Evolutionary conservation across 2,329 filamentous ascomycete genomes (phyloP).

Genomic region (Colletotrichum godetiae): DNA sequence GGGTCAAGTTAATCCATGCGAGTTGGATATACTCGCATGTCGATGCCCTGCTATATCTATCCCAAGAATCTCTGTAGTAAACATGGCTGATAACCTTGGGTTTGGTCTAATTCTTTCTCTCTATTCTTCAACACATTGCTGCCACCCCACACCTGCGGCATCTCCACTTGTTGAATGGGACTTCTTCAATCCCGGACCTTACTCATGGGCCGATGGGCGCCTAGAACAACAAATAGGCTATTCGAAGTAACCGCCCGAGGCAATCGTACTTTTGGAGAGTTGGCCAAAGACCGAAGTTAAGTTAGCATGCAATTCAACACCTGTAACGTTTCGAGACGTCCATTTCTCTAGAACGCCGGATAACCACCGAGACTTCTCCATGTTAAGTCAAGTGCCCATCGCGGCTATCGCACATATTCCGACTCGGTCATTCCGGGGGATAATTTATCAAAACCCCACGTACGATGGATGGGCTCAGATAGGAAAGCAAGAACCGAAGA

Average conservation of each 20-base stretch:
- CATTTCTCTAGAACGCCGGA: conserved; percentile 11
- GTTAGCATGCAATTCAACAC: background rate
- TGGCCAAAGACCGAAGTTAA: background rate
- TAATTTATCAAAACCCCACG: conserved; percentile 16
- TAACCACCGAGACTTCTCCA: conserved; percentile 20
- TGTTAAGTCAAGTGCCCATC: background rate
- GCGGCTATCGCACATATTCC: background rate
- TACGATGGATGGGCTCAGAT: background rate
- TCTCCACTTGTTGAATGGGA: background rate
- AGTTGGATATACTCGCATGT: too few species aligned
- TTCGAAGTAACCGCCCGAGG: background rate
- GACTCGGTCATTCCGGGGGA: conserved; percentile 11
- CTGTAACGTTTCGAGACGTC: background rate
- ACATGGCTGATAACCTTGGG: background rate
- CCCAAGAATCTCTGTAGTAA: too few species aligned
- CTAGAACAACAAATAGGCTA: background rate
- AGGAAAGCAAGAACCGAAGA: background rate
- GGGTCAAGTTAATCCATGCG: background rate
- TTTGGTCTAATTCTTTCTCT: background rate
- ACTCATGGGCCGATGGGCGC: background rate
- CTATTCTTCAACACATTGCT: background rate
- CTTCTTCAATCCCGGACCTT: background rate
- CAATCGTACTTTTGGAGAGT: background rate
- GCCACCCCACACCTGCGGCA: background rate
- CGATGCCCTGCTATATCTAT: too few species aligned